phyloP scores from a whole-genome alignment of 2,329 filamentous ascomycete genomes.

The Botryosphaeria agaves region DNA sequence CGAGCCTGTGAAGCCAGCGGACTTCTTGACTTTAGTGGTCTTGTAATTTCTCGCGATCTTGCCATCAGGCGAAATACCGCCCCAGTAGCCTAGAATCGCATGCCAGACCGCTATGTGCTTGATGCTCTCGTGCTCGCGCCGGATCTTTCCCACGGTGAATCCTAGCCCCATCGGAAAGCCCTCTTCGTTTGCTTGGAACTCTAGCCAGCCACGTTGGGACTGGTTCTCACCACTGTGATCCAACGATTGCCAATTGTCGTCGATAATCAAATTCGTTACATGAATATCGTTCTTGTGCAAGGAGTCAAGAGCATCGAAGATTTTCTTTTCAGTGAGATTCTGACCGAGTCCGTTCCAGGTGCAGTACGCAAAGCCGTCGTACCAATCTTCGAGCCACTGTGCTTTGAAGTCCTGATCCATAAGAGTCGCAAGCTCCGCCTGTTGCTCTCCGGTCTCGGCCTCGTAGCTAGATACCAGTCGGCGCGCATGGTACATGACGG shows the following conservation, averaged over 20 bases:
- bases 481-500: slow-evolving; percentile 77
- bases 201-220: slow-evolving; percentile 45
- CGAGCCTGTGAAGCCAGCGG: slow-evolving; percentile 39
- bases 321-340: slow-evolving; percentile 60
- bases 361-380: slow-evolving; percentile 84
- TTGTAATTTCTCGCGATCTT: slow-evolving; percentile 64
- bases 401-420: slow-evolving; percentile 32
- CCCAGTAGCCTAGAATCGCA: slow-evolving; percentile 78
- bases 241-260: slow-evolving; percentile 89
- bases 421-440: slow-evolving; percentile 28
- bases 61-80: slow-evolving; percentile 60
- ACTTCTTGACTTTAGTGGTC: slow-evolving; percentile 42
- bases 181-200: slow-evolving; percentile 69
- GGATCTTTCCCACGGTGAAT: slow-evolving; percentile 50
- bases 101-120: slow-evolving; percentile 90
- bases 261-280: slow-evolving; percentile 76
- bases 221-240: slow-evolving; percentile 32
- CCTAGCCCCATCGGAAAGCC: slow-evolving; percentile 71
- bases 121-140: slow-evolving; percentile 51
- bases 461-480: slow-evolving; percentile 36
- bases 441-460: slow-evolving; percentile 23
- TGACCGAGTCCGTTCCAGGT: slow-evolving; percentile 94
- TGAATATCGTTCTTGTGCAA: slow-evolving; percentile 57
- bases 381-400: slow-evolving; percentile 73
- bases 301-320: slow-evolving; percentile 56